Percentiles rank a stretch among this genome's conserved stretches.
Evolutionary conservation across 495 filamentous ascomycete genomes (phyloP).

Genomic region (Neurospora sp.): DNA sequence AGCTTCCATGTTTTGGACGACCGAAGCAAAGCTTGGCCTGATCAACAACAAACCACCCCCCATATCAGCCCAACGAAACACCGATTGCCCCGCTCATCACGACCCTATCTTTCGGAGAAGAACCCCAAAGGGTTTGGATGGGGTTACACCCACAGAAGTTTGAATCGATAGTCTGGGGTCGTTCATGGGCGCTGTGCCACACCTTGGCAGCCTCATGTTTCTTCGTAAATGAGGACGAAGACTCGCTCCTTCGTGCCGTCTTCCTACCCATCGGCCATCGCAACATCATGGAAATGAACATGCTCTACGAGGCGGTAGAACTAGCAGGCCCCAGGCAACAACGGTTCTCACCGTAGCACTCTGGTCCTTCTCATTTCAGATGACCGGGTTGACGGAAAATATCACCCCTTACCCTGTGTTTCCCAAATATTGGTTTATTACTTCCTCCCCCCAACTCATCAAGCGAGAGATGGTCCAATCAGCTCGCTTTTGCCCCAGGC

Average conservation of each 20-base stretch:
- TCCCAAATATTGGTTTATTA: background rate
- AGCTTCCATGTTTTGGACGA: background rate
- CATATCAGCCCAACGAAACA: background rate
- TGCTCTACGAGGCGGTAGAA: background rate
- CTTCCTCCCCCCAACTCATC: background rate
- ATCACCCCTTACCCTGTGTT: background rate
- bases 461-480: background rate
- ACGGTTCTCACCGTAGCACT: background rate
- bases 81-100: background rate
- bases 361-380: background rate
- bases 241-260: background rate
- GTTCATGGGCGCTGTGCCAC: background rate
- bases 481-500: background rate
- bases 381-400: background rate
- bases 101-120: background rate
- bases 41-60: background rate
- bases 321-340: background rate
- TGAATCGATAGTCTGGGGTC: background rate
- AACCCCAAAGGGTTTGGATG: background rate
- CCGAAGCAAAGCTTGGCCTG: background rate
- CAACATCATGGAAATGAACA: background rate
- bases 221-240: background rate
- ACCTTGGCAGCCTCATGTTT: background rate
- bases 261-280: background rate
- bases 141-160: background rate